Evolutionary conservation across 192 early-diverging fungal genomes (phyloP), one percentile per base, ranked within the genome.

Genomic region (Backusella morwellensis): DNA sequence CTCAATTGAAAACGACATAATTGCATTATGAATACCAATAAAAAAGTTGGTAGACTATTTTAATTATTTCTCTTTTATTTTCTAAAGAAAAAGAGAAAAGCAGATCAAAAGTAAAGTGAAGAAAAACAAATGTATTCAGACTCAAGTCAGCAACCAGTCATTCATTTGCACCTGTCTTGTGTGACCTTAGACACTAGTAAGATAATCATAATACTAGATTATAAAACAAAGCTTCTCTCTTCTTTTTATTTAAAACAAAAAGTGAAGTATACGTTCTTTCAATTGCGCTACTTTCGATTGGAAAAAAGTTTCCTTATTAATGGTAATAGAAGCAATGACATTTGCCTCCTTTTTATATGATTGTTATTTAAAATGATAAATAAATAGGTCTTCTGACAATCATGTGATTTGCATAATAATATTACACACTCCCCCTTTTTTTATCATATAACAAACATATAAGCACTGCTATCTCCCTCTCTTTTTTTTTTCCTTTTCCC

Each of bases 61-160:
- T 17, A 50, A n/a, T 50, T 7, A 50, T 50, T 6, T 50, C 6
- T 7, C 5, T n/a, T n/a, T 50, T n/a, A 59, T 59, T 59, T 23
- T 7, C 8, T 21, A 59, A 8, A 26, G 23, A 11, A 4, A 59
- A 23, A 26, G 21, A 23, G 26, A 59, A 23, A 8, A 26, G 2
- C 1, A 23, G 21, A 56, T 56, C 21, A 56, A 56, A 26, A 8
- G 3, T 56, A 23, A 26, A 56, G 54, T 0, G 7, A 23, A 63
- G 26, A 63, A 63, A 63, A 63, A 63, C 56, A 12, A 29, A 0
- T 63, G 3, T 26, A 63, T 63, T 63, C 29, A 59, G 23, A 63
- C 56, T 26, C 56, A 63, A 63, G 56, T 63, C 56, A 63, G 56
- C 56, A 63, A 26, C 56, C 21, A 63, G 56, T 63, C 56, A 63